Base-by-base conservation (phyloP, 2,329 filamentous ascomycete genomes). In the Cordyceps farinosa region DNA sequence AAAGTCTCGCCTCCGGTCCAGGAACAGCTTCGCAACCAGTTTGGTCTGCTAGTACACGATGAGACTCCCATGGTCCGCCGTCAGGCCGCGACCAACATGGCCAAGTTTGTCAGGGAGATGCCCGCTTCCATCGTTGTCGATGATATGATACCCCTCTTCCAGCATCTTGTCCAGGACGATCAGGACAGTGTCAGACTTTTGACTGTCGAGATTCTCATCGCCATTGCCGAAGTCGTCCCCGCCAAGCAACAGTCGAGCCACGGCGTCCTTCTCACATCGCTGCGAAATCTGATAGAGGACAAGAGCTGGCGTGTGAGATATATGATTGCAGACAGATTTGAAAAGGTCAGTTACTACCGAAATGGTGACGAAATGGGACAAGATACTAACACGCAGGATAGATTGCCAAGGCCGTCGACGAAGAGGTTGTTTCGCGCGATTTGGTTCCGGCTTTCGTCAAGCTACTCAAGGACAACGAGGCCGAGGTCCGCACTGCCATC, bases 241-340 rank as follows among this genome's bases (percentile, higher is more conserved):
- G 98, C 98, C 79, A 95, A 98, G 77, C 93, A 99, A 76, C 95
- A 99, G 78, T 89, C 92, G 52, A 97, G 93, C 78, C 94, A 98
- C 73, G 95, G 94, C 60, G 92, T 98, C 63, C 81, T 99, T 64
- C 82, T 99, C 72, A 94, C 91, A 57, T 92, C 94, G 52, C 80
- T 99, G 72, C 89, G 95, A 71, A 96, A 87, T 79, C 79, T 99
- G 73, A 98, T 99, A 79, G 95, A 97, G 73, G 95, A 99, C 77
- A 99, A 98, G 86, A 98, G 95, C 80, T 99, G 95, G 95, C 88
- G 95, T 73, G 95, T 99, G 65, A 87, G 95, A 75, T 99, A 98
- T 78, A 99, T 99, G 95, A 95, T 99, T 70, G 95, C 95, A 55
- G 95, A 99, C 77, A 87, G 92, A 75, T 99, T 97, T 73, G 95